Evolutionary conservation across 352 stramenopile species (phyloP).

Genomic region (Phytopythium ostracodes): DNA sequence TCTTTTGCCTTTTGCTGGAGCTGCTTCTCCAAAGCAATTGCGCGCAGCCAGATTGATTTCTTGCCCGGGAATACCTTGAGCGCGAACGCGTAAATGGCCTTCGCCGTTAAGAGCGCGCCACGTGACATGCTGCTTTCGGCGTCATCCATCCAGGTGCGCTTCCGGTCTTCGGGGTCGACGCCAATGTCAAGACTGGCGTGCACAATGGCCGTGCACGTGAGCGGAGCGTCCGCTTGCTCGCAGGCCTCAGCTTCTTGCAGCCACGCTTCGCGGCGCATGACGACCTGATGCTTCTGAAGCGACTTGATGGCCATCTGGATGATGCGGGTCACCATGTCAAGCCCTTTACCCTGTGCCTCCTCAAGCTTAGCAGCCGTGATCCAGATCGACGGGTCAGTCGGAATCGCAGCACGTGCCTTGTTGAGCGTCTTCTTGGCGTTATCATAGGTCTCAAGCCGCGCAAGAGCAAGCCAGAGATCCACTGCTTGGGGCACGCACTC

Average conservation of each 20-base stretch:
- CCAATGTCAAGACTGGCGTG: conserved; percentile 92
- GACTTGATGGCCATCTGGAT: conserved; percentile 83
- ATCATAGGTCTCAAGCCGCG: conserved; percentile 97
- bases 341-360: conserved; percentile 93
- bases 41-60: conserved; percentile 95
- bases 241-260: conserved; percentile 95
- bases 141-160: conserved; percentile 97
- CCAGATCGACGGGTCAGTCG: conserved; percentile 97
- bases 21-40: conserved; percentile 96
- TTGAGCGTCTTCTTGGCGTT: conserved; percentile 98
- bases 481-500: conserved; percentile 97
- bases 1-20: conserved; percentile 68
- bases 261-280: conserved; percentile 95
- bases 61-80: conserved; percentile 89
- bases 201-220: conserved; percentile 95
- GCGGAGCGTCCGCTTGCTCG: conserved; percentile 86
- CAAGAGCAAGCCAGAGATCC: conserved; percentile 98
- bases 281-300: conserved; percentile 88
- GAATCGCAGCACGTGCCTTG: conserved; percentile 90
- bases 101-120: conserved; percentile 88
- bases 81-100: conserved; percentile 93
- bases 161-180: conserved; percentile 94
- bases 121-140: conserved; percentile 89
- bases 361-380: conserved; percentile 98
- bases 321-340: conserved; percentile 80